phyloP scores from a whole-genome alignment of 2,329 filamentous ascomycete species.

The Fusarium sp. region DNA sequence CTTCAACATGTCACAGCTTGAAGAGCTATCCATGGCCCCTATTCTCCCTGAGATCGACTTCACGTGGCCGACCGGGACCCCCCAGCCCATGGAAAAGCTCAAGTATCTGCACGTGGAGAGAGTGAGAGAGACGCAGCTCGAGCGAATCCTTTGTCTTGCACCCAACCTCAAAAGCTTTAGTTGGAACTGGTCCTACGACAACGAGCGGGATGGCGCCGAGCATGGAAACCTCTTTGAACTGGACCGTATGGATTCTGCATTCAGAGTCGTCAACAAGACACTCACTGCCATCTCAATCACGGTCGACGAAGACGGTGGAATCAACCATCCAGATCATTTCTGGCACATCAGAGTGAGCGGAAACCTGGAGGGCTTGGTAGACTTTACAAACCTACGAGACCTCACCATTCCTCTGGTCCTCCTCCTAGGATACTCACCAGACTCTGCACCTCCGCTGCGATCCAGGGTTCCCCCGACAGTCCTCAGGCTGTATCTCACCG shows the following conservation, averaged over 20 bases:
- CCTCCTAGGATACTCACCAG: neutral
- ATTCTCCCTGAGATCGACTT: neutral
- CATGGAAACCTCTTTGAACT: neutral
- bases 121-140: neutral
- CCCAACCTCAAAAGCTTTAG: neutral
- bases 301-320: neutral
- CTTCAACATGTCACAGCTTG: neutral
- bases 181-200: neutral
- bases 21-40: neutral
- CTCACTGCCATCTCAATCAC: neutral
- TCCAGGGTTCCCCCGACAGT: neutral
- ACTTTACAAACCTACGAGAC: neutral
- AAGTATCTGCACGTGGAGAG: rapidly evolving
- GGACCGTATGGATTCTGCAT: neutral
- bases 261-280: neutral
- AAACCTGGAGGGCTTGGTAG: neutral
- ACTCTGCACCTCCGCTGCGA: neutral
- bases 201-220: neutral
- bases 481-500: neutral
- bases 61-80: rapidly evolving
- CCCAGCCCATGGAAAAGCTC: neutral
- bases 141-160: neutral
- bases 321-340: neutral
- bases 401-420: neutral
- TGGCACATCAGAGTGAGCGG: neutral